Evolutionary conservation across 1,139 yeast species (phyloP).

Genomic region (Hansenula sp.): DNA sequence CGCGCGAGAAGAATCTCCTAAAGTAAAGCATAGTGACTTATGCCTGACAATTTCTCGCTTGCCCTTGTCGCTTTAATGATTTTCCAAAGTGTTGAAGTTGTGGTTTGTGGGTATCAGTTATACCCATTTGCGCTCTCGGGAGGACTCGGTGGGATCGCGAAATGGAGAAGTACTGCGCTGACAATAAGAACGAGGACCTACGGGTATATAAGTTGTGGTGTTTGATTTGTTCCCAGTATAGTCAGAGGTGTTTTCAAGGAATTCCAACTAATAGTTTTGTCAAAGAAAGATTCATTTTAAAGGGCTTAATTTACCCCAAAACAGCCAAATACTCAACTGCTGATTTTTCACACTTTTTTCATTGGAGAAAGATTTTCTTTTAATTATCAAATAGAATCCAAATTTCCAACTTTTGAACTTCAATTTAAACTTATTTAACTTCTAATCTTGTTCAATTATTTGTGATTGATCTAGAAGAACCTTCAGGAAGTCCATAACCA

Average conservation of each 20-base stretch:
- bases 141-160: neutral
- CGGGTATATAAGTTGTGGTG: no score
- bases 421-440: neutral
- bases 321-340: neutral
- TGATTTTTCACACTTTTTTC: neutral
- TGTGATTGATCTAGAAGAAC: no score
- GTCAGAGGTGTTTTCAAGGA: no score
- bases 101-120: neutral
- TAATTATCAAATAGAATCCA: neutral
- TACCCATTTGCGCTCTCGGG: neutral
- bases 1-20: neutral
- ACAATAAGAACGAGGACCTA: no score
- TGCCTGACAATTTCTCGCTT: no score
- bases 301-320: neutral
- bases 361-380: neutral
- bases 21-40: neutral
- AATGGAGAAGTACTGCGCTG: neutral
- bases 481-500: no score
- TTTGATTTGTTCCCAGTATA: no score
- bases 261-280: no score
- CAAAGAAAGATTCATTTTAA: no score
- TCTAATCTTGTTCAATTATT: neutral
- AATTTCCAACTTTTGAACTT: neutral
- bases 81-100: no score
- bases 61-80: no score